Evolutionary conservation across 2,329 filamentous ascomycete genomes (phyloP).

Genomic region (Cladosporium velox): DNA sequence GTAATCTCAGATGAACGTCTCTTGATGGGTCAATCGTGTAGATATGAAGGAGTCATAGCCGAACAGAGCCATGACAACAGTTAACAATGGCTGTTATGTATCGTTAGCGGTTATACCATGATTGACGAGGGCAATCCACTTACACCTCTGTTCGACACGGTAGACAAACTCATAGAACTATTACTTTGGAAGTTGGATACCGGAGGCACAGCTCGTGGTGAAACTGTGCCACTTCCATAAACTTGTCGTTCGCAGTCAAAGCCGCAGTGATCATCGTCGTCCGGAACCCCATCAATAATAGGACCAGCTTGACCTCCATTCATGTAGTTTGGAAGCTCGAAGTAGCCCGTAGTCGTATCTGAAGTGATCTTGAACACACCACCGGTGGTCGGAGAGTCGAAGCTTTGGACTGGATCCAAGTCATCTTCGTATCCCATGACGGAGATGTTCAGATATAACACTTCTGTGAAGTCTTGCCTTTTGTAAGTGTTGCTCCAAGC

Average conservation of each 20-base stretch:
- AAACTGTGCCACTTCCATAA: not conserved
- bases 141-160: not conserved
- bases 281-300: conserved; percentile 8
- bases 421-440: not conserved
- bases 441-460: conserved; percentile 34
- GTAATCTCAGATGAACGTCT: not conserved
- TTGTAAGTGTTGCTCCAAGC: conserved; percentile 33
- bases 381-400: not conserved
- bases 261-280: not conserved
- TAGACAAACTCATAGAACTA: not conserved
- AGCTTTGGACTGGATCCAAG: too few relatives aligned
- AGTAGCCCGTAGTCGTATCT: conserved; percentile 38
- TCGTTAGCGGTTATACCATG: not conserved
- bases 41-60: conserved; percentile 19
- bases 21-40: not conserved
- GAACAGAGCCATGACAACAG: conserved; percentile 1
- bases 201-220: not conserved
- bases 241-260: not conserved
- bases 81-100: conserved; percentile 18
- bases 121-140: not conserved
- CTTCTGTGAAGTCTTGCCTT: conserved; percentile 37
- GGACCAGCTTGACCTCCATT: conserved; percentile 30
- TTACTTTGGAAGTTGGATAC: not conserved
- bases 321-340: conserved; percentile 38
- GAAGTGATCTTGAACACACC: conserved; percentile 30